A percentile compares a stretch with the other conserved stretches of the same genome.
Conservation (phyloP, 352 stramenopile species). For the Elongisporangium undulatum region DNA sequence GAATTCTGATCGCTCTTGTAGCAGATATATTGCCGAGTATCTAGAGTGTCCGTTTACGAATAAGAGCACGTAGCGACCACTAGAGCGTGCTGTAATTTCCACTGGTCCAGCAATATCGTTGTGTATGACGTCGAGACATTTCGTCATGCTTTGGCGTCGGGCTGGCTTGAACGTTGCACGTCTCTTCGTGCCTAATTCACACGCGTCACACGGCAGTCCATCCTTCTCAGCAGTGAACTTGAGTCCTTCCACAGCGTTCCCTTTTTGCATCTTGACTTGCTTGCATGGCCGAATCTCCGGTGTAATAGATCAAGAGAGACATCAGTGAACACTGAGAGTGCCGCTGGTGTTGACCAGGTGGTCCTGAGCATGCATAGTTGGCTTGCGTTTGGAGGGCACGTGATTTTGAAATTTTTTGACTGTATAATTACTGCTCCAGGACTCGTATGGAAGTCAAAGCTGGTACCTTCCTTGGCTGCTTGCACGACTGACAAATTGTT, state of each 20-base stretch:
- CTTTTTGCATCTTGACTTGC: not conserved
- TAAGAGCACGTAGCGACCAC: too few relatives aligned
- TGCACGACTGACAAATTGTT: slow-evolving; percentile 1
- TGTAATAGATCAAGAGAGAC: slow-evolving; percentile 1
- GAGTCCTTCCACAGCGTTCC: not conserved
- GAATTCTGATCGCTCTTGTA: slow-evolving; percentile 1
- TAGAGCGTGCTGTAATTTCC: slow-evolving; percentile 2
- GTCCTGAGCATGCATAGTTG: not conserved
- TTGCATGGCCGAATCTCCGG: not conserved
- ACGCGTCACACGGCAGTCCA: slow-evolving; percentile 1
- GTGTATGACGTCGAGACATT: not conserved
- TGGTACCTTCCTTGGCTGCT: slow-evolving; percentile 1
- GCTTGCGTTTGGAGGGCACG: not conserved
- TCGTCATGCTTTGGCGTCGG: not conserved
- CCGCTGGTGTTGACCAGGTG: too few relatives aligned
- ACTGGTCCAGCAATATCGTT: slow-evolving; percentile 4
- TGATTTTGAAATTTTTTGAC: not conserved
- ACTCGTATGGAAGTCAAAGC: slow-evolving; percentile 1
- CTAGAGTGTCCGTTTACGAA: too few relatives aligned
- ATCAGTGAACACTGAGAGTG: not conserved
- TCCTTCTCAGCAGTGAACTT: not conserved
- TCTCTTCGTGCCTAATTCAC: slow-evolving; percentile 5
- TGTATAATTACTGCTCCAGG: slow-evolving; percentile 1
- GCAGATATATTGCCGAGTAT: slow-evolving; percentile 1
- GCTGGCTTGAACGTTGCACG: slow-evolving; percentile 1